A percentile compares a stretch with the other conserved stretches of the same genome.
phyloP scores from a whole-genome alignment of 129 eudicot species.

The Lactuca sativa region DNA sequence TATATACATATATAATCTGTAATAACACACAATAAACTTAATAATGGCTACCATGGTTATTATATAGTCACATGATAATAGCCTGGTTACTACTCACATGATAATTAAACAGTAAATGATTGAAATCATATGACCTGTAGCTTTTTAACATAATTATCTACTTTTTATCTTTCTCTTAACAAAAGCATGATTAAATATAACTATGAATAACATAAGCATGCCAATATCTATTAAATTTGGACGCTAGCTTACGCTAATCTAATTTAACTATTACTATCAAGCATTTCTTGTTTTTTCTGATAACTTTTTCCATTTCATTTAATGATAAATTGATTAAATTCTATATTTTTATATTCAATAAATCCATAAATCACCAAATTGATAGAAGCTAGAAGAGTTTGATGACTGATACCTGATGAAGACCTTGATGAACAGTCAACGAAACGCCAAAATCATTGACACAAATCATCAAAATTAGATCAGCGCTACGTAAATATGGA shows the following conservation, averaged over 20 bases:
- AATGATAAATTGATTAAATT: too few relatives aligned
- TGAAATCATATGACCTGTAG: neutral
- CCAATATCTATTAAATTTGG: too few relatives aligned
- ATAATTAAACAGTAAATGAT: neutral
- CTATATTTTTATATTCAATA: neutral
- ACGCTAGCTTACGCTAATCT: too few relatives aligned
- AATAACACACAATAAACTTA: neutral
- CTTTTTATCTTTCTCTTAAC: neutral
- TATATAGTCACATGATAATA: too few relatives aligned
- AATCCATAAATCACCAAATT: too few relatives aligned
- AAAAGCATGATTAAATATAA: too few relatives aligned
- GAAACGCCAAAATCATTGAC: conserved; percentile 41
- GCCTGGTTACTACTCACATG: neutral
- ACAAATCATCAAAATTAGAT: conserved; percentile 33
- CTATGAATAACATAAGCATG: too few relatives aligned
- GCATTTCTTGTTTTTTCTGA: too few relatives aligned
- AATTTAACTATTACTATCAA: too few relatives aligned
- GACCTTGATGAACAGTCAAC: conserved; percentile 32
- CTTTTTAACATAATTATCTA: neutral
- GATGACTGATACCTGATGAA: conserved; percentile 40
- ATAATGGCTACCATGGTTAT: neutral
- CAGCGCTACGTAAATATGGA: conserved; percentile 20
- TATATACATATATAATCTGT: too few relatives aligned
- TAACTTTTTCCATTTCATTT: too few relatives aligned
- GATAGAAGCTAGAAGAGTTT: neutral